Evolutionary conservation across 352 stramenopile species (phyloP), one percentile per base, ranked within the genome.

Genomic region (Phytopythium oedochilum): DNA sequence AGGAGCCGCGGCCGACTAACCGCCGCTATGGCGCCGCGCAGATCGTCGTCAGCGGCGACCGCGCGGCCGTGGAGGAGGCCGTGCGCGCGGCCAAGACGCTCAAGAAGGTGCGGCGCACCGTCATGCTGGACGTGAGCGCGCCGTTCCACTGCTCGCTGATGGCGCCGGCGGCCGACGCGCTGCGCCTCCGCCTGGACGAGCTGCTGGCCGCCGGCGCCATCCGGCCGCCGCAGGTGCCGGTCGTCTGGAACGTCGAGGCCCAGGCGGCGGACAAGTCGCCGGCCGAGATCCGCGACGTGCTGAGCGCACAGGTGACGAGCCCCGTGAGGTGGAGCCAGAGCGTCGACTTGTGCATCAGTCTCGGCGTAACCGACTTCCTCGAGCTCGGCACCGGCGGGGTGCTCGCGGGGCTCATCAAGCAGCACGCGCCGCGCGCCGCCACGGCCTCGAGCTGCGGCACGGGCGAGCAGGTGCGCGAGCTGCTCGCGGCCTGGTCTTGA

Each of bases 111-210:
- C 72, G 83, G 18, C 80, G 86, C 57, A 77, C 84, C 1, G 70
- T 91, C 54, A 46, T 76, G 36, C 61, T 96, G 43, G 73, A 89
- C 47, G 86, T 96, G 50, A 92, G 80, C 44, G 86, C 86, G 53
- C 84, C 86, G 6, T 96, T 96, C 63, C 86, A 96, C 53, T 91
- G 83, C 52, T 64, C 63, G 23, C 51, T 94, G 25, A 96, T 96
- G 86, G 70, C 71, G 51, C 79, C 78, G 3, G 83, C 83, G 0
- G 75, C 73, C 1, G 9, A 64, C 26, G 70, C 83, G 26, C 70
- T 96, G 22, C 63, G 60, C 17, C 45, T 61, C 25, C 59, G 66
- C 8, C 63, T 94, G 14, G 46, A 74, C 32, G 46, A 77, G 9
- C 23, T 71, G 2, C 34, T 78, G 20, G 25, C 53, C 5, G 56